Base-by-base conservation (phyloP, 2,329 filamentous ascomycete species). In the Apiospora kogelbergensis region DNA sequence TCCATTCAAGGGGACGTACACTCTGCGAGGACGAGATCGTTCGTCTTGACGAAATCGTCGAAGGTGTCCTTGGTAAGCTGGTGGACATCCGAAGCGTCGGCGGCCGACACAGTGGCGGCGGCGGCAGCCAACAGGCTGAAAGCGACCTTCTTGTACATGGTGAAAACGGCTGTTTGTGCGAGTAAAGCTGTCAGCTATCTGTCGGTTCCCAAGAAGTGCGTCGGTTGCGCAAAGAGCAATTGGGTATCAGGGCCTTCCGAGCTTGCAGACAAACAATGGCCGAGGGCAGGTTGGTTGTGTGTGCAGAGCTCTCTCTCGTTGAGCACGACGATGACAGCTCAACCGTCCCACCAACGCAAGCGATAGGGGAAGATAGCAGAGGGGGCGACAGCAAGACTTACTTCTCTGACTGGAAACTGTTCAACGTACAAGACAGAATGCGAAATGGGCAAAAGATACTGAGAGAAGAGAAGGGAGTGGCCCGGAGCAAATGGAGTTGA, bases 11-110 rank as follows among this genome's bases (percentile, higher is more conserved):
- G 30, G 92, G 84, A 60, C 53, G 6, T 86, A 95, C 93, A 99
- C 85, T 99, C 95, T 76, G 94, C 94, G 71, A 99, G 91, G 68
- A 98, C 95, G 69, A 99, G 88, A 76, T 94, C 90, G 81, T 98
- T 92, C 76, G 90, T 84, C 81, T 91, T 91, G 79, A 99, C 85
- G 82, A 98, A 99, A 71, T 91, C 88, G 75, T 92, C 88, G 81
- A 99, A 99, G 73, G 88, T 93, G 79, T 95, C 93, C 81, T 91
- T 91, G 82, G 92, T 97, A 73, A 99, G 86, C 75, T 93, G 89
- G 77, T 89, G 83, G 73, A 99, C 96, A 80, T 98, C 94, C 63
- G 94, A 97, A 17, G 37, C 22, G 40, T 65, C 63, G 75, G 88
- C 90, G 73, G 86, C 81, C 65, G 65, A 44, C 30, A 45, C 65